A percentile compares a stretch with the other conserved stretches of the same genome.
phyloP scores from a whole-genome alignment of 2,329 filamentous ascomycete genomes.

The Bimuria novae-zelandiae region DNA sequence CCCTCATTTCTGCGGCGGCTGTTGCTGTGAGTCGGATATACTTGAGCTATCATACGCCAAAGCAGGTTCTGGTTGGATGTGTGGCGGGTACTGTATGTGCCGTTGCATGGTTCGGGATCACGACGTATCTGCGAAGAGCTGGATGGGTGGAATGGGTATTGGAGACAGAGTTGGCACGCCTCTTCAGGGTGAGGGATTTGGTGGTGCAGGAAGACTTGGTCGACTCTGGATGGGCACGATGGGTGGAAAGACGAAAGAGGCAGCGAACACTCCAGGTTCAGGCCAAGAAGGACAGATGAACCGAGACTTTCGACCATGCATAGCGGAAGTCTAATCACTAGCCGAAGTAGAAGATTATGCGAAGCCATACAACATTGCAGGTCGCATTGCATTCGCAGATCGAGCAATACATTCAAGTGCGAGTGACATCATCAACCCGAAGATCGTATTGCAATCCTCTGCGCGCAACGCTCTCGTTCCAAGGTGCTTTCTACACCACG shows the following conservation, averaged over 20 bases:
- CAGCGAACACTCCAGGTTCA: constrained; percentile 24
- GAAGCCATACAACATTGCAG: too few species aligned
- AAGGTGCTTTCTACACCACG: neutral
- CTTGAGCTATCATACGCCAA: constrained; percentile 86
- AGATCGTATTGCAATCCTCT: neutral
- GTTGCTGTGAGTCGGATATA: constrained; percentile 86
- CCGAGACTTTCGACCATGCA: too few species aligned
- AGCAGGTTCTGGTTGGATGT: constrained; percentile 83
- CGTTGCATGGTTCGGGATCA: constrained; percentile 77
- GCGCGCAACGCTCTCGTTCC: too few species aligned
- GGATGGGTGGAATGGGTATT: constrained; percentile 76
- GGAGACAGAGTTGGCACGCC: constrained; percentile 65
- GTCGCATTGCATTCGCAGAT: too few species aligned
- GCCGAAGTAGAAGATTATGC: too few species aligned
- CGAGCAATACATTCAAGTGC: too few species aligned
- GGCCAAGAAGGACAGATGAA: constrained; percentile 32
- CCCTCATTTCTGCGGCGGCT: constrained; percentile 48
- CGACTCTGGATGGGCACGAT: constrained; percentile 92
- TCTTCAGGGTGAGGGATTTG: constrained; percentile 78
- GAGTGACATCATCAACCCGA: too few species aligned
- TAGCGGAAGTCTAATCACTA: neutral
- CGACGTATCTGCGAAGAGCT: constrained; percentile 65
- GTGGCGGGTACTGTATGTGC: constrained; percentile 73
- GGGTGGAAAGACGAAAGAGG: constrained; percentile 62
- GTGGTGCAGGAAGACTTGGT: constrained; percentile 85